These are phyloP conservation scores for Wickerhamiella infanticola DNA, from an alignment of 1,139 yeast species.

Conservation along the genomic window DNA sequence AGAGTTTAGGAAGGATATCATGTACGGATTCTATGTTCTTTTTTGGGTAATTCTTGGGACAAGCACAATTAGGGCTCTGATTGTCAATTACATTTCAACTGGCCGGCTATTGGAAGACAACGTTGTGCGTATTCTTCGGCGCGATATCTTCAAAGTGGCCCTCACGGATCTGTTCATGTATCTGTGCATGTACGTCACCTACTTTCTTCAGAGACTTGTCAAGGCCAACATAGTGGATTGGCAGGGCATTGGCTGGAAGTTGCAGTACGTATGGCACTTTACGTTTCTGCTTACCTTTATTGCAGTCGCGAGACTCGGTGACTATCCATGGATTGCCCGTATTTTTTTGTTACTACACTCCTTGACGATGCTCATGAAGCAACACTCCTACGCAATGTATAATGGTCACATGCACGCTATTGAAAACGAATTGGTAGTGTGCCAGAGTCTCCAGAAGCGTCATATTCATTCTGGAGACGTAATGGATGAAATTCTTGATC, in stretches of 20 bases:
- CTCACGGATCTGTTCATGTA: constrained; percentile 61
- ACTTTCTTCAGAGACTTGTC: constrained; percentile 38
- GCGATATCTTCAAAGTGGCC: constrained; percentile 48
- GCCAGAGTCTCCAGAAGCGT: constrained; percentile 25
- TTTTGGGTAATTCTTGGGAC: constrained; percentile 24
- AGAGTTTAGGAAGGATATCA: constrained; percentile 17
- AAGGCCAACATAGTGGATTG: constrained; percentile 34
- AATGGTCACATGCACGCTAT: constrained; percentile 77
- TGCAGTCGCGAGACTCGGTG: constrained; percentile 34
- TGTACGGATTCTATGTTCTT: constrained; percentile 26
- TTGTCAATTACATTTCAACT: constrained; percentile 19
- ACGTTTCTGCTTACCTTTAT: constrained; percentile 33
- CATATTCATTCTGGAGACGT: constrained; percentile 5
- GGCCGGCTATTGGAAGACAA: constrained; percentile 31
- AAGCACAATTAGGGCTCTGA: constrained; percentile 17
- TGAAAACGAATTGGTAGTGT: constrained; percentile 37
- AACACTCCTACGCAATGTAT: constrained; percentile 79
- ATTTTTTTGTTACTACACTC: constrained; percentile 71
- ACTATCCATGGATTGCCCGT: constrained; percentile 75
- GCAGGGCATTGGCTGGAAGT: constrained; percentile 43
- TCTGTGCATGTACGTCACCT: constrained; percentile 40
- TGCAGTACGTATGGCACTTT: constrained; percentile 44
- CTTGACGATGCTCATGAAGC: constrained; percentile 79
- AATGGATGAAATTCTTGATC: constrained; percentile 9
- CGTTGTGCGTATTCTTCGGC: constrained; percentile 35